Conservation (phyloP, 305 asterid genomes). For the Solanum aculeatissimum region DNA sequence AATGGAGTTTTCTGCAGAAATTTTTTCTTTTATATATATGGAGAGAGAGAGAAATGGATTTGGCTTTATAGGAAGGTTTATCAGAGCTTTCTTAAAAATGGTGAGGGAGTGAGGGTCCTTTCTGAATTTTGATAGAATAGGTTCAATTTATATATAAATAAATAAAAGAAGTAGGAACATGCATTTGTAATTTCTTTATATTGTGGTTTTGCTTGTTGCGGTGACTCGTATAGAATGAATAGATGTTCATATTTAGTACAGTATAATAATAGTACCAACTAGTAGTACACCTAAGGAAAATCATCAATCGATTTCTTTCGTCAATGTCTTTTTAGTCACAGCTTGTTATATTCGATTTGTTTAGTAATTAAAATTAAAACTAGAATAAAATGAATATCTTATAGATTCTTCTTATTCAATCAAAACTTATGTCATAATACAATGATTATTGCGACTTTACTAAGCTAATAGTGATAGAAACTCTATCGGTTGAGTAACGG, state of each 20-base stretch:
- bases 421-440: too few relatives aligned
- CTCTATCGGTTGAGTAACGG: neutral
- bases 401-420: too few relatives aligned
- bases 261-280: neutral
- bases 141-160: neutral
- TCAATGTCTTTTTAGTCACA: neutral
- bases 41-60: neutral
- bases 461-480: neutral
- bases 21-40: neutral
- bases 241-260: neutral
- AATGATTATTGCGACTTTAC: neutral
- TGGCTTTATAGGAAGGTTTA: neutral
- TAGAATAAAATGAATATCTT: too few relatives aligned
- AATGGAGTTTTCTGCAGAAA: neutral
- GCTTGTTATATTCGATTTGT: neutral
- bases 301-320: neutral
- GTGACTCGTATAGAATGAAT: neutral
- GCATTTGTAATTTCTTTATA: neutral
- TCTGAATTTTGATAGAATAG: neutral
- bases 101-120: neutral
- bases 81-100: neutral
- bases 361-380: too few relatives aligned
- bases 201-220: neutral
- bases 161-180: neutral
- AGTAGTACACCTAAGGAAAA: neutral